Evolutionary conservation across 2,329 filamentous ascomycete genomes (phyloP).

Genomic region (Neospermospora avenae): DNA sequence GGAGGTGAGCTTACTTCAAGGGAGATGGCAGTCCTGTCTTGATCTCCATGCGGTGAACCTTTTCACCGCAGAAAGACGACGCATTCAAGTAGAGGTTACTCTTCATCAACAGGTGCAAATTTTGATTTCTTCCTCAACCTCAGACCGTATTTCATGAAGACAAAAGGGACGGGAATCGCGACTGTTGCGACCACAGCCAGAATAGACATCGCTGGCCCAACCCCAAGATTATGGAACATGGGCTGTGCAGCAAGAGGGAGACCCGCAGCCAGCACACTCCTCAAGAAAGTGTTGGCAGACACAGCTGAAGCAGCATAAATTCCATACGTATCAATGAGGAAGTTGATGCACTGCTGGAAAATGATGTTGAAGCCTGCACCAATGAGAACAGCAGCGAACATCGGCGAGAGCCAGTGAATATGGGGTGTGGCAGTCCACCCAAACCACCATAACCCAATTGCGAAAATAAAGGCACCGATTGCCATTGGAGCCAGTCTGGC

Average conservation of each 20-base stretch:
- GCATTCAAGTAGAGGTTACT: not conserved
- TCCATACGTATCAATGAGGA: slow-evolving; percentile 43
- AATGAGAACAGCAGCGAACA: slow-evolving; percentile 30
- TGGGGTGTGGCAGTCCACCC: slow-evolving; percentile 29
- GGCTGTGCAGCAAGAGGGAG: slow-evolving; percentile 41
- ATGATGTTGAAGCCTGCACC: slow-evolving; percentile 34
- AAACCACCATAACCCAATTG: slow-evolving; percentile 33
- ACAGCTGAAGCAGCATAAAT: slow-evolving; percentile 46
- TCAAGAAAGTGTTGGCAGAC: slow-evolving; percentile 43
- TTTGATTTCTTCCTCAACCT: slow-evolving; percentile 42
- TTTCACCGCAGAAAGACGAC: too few species aligned
- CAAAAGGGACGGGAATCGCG: slow-evolving; percentile 55
- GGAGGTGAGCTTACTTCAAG: too few species aligned
- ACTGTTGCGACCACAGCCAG: slow-evolving; percentile 54
- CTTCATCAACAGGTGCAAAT: slow-evolving; percentile 37
- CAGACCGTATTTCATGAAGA: slow-evolving; percentile 44
- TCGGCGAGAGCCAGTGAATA: slow-evolving; percentile 27
- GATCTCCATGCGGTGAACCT: too few species aligned
- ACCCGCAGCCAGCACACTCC: slow-evolving; percentile 45
- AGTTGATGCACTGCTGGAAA: slow-evolving; percentile 35
- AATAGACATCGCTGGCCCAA: slow-evolving; percentile 61
- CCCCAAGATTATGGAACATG: slow-evolving; percentile 62
- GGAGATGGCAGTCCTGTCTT: too few species aligned
- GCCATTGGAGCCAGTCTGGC: slow-evolving; percentile 50
- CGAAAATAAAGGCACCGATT: slow-evolving; percentile 33